Base-by-base conservation (phyloP, 2,329 filamentous ascomycete species). In the Verticillium isaacii region DNA sequence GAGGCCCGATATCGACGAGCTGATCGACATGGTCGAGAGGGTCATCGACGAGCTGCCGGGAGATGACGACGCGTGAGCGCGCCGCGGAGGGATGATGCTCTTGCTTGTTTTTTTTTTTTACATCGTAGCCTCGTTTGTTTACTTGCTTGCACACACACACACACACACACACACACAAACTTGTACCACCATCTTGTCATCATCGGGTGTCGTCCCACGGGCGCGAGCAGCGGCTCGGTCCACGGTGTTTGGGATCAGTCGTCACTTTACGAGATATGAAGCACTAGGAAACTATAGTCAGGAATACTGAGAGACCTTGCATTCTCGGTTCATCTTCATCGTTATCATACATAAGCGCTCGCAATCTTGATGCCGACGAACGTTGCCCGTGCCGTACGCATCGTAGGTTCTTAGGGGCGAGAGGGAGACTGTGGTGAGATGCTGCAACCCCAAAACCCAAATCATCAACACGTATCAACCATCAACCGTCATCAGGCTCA, bases 1-100 rank as follows among this genome's bases (percentile, higher is more conserved):
- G 73, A 81, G 95, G 66, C 95, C 95, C 17, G 91, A 96, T 75
- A 89, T 97, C 63, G 87, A 92, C 68, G 89, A 95, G 76, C 77
- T 97, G 74, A 95, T 96, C 67, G 77, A 79, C 55, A 84, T 95
- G 73, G 88, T 96, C n/a, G 86, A 93, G 74, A 79, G 80, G 17
- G 89, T 92, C 23, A 84, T 96, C 69, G 82, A 84, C 37, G 79
- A 83, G 61, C 73, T 92, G 66, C 88, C 89, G 0, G 86, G 89
- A 61, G 88, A 90, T 70, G 65, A 61, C 2, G 54, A 52, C n/a
- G 45, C 45, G 19, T 50, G n/a, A 23, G 19, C 17, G 19, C 17
- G 5, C 8, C 7, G 45, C n/a, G 45, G 11, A 29, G 4, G 29
- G 29, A 3, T 29, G 29, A 29, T 29, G 29, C 29, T 29, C 29